phyloP scores from a whole-genome alignment of 2,329 filamentous ascomycete species.

The Plectosphaerella plurivora region DNA sequence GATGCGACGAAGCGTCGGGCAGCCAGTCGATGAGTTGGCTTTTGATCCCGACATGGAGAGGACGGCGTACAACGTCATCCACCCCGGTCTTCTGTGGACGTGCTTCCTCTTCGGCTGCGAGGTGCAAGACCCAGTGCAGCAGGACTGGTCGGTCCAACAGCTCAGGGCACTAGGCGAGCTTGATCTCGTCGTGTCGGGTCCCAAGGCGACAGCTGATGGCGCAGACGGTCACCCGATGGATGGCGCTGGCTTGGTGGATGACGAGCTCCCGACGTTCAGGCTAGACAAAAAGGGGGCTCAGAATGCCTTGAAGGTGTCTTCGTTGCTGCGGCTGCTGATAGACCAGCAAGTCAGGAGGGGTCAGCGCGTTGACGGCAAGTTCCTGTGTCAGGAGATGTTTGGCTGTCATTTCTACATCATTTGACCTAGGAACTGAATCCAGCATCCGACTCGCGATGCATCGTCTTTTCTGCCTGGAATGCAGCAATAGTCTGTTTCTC shows the following conservation, averaged over 20 bases:
- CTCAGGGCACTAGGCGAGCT: not conserved
- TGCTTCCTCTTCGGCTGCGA: not conserved
- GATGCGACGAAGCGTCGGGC: conserved; percentile 1
- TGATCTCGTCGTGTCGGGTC: not conserved
- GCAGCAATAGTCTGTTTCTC: too few relatives aligned
- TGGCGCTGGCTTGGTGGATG: not conserved
- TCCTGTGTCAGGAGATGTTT: not conserved
- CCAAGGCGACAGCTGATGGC: not conserved
- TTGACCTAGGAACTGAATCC: not conserved
- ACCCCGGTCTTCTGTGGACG: conserved; percentile 1
- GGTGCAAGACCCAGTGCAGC: not conserved
- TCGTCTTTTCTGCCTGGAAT: too few relatives aligned
- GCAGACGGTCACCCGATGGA: not conserved
- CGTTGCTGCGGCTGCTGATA: not conserved
- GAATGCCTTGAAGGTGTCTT: not conserved
- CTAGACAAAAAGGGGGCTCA: conserved; percentile 1
- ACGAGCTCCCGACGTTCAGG: not conserved
- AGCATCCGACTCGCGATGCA: too few relatives aligned
- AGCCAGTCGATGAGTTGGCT: not conserved
- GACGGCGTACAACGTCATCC: not conserved
- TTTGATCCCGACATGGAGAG: not conserved
- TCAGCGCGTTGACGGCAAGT: not conserved
- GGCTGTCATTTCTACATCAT: conserved; percentile 1
- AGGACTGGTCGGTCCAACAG: not conserved
- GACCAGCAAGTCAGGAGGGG: not conserved